A percentile compares a stretch with the other conserved stretches of the same genome.
Evolutionary conservation across 768 basidiomycete genomes (phyloP).

Genomic region (Leccinum boreale): DNA sequence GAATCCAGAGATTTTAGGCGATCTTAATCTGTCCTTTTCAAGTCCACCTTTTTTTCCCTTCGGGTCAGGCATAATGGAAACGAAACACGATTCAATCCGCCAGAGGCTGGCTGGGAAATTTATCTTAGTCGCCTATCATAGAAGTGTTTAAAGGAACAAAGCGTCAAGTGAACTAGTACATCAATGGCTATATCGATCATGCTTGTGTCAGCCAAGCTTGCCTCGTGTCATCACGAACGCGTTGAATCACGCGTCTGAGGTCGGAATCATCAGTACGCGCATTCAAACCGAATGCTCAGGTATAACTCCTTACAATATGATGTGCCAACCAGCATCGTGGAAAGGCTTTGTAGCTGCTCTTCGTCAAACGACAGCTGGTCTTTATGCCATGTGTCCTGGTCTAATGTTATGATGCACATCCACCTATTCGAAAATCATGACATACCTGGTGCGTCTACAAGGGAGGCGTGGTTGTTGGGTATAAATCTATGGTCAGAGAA

Average conservation of each 20-base stretch:
- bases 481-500: neutral
- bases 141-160: neutral
- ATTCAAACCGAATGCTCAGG: neutral
- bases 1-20: neutral
- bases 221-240: conserved; percentile 4
- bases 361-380: conserved; percentile 86
- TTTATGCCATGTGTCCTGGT: conserved; percentile 86
- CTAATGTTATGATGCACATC: conserved; percentile 9
- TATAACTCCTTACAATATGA: conserved; percentile 66
- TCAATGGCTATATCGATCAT: neutral
- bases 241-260: conserved; percentile 26
- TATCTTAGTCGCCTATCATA: neutral
- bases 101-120: neutral
- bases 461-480: conserved; percentile 1
- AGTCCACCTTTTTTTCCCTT: conserved; percentile 1
- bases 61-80: neutral
- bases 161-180: neutral
- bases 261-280: conserved; percentile 12
- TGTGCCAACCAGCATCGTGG: conserved; percentile 86
- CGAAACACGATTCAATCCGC: neutral
- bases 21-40: conserved; percentile 16
- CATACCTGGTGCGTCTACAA: conserved; percentile 60
- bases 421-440: neutral
- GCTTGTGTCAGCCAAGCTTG: neutral
- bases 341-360: conserved; percentile 83